Evolutionary conservation across 768 basidiomycete species (phyloP).

Genomic region (Pleurotus citrinopileatus): DNA sequence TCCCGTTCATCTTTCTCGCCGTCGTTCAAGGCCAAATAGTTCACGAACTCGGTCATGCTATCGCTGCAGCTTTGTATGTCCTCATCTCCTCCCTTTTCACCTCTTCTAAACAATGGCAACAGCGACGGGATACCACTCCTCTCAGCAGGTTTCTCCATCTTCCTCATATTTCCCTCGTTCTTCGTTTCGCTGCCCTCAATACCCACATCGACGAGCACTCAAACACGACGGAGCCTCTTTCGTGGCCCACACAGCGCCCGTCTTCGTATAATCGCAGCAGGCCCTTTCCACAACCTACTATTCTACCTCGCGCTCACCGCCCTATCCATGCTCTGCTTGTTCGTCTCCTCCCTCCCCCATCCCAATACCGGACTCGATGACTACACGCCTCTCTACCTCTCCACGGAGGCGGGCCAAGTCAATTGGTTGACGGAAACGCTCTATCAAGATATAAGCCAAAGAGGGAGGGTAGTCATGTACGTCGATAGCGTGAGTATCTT

Average conservation of each 20-base stretch:
- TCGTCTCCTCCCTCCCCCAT: neutral
- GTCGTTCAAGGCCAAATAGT: conserved; percentile 65
- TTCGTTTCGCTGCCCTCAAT: conserved; percentile 53
- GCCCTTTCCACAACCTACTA: conserved; percentile 76
- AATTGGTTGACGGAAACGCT: too few species aligned
- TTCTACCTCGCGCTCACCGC: conserved; percentile 48
- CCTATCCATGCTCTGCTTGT: neutral
- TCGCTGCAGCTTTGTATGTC: conserved; percentile 71
- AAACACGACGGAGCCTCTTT: neutral
- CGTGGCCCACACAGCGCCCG: conserved; percentile 19
- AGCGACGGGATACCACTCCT: conserved; percentile 68
- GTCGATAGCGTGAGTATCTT: conserved; percentile 50
- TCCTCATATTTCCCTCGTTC: conserved; percentile 66
- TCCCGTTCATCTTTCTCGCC: conserved; percentile 62
- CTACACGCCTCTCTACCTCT: too few species aligned
- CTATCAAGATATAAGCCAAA: conserved; percentile 50
- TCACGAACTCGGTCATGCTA: conserved; percentile 80
- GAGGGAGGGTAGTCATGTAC: conserved; percentile 53
- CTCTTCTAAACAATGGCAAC: neutral
- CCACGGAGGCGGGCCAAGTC: too few species aligned
- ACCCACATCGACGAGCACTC: conserved; percentile 16
- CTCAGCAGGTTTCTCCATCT: conserved; percentile 59
- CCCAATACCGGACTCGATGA: neutral
- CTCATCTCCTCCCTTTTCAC: neutral
- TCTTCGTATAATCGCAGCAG: conserved; percentile 66